These are phyloP conservation scores for Tanacetum coccineum DNA, from an alignment of 129 eudicot genomes.

Conservation along the genomic window DNA sequence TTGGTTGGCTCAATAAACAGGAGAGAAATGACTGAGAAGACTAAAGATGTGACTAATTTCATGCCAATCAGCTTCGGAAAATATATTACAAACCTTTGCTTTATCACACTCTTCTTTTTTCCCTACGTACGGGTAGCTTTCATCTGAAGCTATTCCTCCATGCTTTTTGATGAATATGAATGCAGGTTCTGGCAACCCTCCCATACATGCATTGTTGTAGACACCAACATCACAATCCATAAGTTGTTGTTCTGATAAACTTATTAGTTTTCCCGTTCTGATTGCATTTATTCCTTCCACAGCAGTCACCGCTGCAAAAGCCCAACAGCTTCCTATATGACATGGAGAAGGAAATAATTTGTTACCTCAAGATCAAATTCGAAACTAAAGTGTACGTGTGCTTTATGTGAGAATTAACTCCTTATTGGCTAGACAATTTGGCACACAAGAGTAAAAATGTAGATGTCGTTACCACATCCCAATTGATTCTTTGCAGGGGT, in stretches of 20 bases:
- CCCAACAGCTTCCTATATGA: conserved; percentile 75
- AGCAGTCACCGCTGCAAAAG: conserved; percentile 66
- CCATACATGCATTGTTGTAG: conserved; percentile 59
- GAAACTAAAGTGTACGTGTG: too few species aligned
- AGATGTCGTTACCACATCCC: conserved; percentile 42
- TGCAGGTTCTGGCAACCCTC: conserved; percentile 75
- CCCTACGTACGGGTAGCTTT: conserved; percentile 60
- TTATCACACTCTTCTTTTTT: conserved; percentile 49
- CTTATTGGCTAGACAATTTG: too few species aligned
- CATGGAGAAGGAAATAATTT: too few species aligned
- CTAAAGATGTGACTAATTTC: too few species aligned
- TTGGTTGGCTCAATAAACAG: too few species aligned
- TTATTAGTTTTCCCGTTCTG: conserved; percentile 52
- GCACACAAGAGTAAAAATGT: too few species aligned
- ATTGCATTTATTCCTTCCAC: conserved; percentile 76
- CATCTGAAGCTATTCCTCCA: conserved; percentile 68
- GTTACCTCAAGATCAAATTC: too few species aligned
- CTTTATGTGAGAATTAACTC: too few species aligned
- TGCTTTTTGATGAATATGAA: conserved; percentile 48
- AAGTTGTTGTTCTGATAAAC: conserved; percentile 79
- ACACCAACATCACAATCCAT: conserved; percentile 58
- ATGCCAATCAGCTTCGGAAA: too few species aligned
- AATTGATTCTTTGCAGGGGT: conserved; percentile 54
- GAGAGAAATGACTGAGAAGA: too few species aligned
- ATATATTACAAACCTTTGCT: conserved; percentile 33